phyloP scores from a whole-genome alignment of 495 filamentous ascomycete species.

The Penicillium paradoxum region DNA sequence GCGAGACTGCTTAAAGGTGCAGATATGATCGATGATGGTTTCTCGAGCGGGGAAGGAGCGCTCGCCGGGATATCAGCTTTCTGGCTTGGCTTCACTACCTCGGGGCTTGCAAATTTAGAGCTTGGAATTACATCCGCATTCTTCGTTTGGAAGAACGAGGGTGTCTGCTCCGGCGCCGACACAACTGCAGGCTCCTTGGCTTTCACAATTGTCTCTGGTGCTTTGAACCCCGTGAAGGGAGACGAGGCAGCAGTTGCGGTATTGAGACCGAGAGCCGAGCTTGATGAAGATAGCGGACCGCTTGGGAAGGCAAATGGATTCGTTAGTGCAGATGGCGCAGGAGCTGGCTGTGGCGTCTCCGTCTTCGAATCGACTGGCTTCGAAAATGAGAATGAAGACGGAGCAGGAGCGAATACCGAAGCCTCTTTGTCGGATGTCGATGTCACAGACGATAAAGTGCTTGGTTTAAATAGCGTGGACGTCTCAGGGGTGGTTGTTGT shows the following conservation, averaged over 20 bases:
- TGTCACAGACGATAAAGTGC: not conserved
- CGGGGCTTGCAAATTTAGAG: not conserved
- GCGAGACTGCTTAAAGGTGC: not conserved
- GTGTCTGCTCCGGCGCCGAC: not conserved
- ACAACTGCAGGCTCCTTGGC: not conserved
- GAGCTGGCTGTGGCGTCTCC: not conserved
- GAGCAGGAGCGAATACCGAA: not conserved
- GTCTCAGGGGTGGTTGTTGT: not conserved
- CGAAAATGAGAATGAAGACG: not conserved
- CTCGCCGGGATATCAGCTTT: not conserved
- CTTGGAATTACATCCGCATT: not conserved
- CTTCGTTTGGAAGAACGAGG: not conserved
- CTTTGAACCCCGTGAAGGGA: constrained; percentile 9
- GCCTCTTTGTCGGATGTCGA: not conserved
- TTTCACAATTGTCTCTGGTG: constrained; percentile 1
- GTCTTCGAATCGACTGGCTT: not conserved
- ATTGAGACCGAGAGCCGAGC: constrained; percentile 3
- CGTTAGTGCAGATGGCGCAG: not conserved
- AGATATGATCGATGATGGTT: not conserved
- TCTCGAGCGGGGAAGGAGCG: not conserved
- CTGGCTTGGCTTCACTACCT: not conserved
- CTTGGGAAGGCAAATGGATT: not conserved
- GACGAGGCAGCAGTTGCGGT: constrained; percentile 1
- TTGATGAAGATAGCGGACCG: not conserved
- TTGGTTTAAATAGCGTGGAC: not conserved